Percentiles rank a stretch among this genome's conserved stretches.
Conservation (phyloP, 352 stramenopile species). For the Phytopythium helicoides region DNA sequence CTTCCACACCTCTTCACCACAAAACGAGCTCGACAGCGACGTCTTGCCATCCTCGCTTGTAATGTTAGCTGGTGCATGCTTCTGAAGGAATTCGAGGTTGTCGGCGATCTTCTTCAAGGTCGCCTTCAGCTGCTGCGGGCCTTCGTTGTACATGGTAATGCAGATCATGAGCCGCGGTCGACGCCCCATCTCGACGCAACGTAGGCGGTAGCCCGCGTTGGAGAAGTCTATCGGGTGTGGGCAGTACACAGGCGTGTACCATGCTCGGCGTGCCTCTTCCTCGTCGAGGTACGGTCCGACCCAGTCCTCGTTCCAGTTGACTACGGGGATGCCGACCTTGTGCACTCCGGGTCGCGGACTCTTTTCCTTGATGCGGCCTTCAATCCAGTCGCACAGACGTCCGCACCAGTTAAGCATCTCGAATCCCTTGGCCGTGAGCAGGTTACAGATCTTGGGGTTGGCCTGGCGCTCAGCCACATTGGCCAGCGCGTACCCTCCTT, state of each 20-base stretch:
- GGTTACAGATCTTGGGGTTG: slow-evolving; percentile 82
- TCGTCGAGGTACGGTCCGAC: slow-evolving; percentile 65
- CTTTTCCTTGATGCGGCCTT: slow-evolving; percentile 74
- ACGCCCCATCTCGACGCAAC: slow-evolving; percentile 71
- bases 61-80: slow-evolving; percentile 23
- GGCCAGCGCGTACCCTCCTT: slow-evolving; percentile 82
- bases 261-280: slow-evolving; percentile 71
- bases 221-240: slow-evolving; percentile 71
- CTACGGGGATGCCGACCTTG: slow-evolving; percentile 73
- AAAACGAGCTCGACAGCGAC: slow-evolving; percentile 37
- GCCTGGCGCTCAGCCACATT: slow-evolving; percentile 77
- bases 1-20: slow-evolving; percentile 73
- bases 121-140: slow-evolving; percentile 54
- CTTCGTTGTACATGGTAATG: slow-evolving; percentile 88
- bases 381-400: slow-evolving; percentile 78
- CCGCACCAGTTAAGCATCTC: slow-evolving; percentile 87
- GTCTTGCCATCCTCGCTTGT: slow-evolving; percentile 24
- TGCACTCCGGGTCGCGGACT: slow-evolving; percentile 71
- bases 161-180: slow-evolving; percentile 79
- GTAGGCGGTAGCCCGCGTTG: slow-evolving; percentile 70
- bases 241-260: slow-evolving; percentile 82
- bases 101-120: slow-evolving; percentile 82
- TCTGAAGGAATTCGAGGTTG: slow-evolving; percentile 71
- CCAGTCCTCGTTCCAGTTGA: slow-evolving; percentile 76
- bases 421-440: slow-evolving; percentile 83